Evolutionary conservation across 1,284 basidiomycete species (phyloP).

Genomic region (Grifola frondosa): DNA sequence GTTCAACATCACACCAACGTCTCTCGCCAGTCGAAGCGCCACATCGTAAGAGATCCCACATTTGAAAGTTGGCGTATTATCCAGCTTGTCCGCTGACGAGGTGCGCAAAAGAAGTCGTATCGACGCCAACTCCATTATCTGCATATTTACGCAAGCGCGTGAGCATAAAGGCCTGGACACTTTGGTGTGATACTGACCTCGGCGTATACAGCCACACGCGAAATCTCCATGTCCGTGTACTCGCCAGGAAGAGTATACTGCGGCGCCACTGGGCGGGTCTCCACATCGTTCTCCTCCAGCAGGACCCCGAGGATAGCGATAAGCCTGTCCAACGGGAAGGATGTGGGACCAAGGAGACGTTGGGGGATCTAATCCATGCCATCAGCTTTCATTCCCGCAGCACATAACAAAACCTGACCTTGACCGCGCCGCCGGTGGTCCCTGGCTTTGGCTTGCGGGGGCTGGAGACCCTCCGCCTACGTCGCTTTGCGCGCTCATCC

Average conservation of each 20-base stretch:
- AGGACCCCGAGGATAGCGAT: conserved; percentile 83
- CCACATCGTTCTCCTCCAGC: conserved; percentile 78
- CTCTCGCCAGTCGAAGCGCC: conserved; percentile 58
- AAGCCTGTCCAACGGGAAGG: conserved; percentile 83
- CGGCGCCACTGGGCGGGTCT: conserved; percentile 44
- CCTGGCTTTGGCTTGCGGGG: conserved; percentile 38
- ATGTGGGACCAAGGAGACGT: conserved; percentile 74
- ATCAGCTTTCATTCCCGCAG: background rate
- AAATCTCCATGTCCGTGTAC: conserved; percentile 68
- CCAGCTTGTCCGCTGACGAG: conserved; percentile 65
- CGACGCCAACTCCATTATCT: conserved; percentile 73
- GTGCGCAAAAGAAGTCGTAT: conserved; percentile 70
- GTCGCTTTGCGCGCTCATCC: conserved; percentile 65
- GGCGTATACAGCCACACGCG: conserved; percentile 56
- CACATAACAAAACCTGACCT: conserved; percentile 37
- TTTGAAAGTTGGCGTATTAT: conserved; percentile 69
- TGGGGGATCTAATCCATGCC: conserved; percentile 62
- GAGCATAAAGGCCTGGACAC: background rate
- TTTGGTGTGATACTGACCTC: conserved; percentile 43
- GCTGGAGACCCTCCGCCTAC: conserved; percentile 45
- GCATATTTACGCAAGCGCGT: conserved; percentile 3
- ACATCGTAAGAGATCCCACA: conserved; percentile 73
- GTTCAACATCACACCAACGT: conserved; percentile 61
- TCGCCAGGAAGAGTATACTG: conserved; percentile 57
- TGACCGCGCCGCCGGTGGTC: conserved; percentile 42